phyloP scores from a whole-genome alignment of 768 basidiomycete species.

The Fistulinella prunicolor region DNA sequence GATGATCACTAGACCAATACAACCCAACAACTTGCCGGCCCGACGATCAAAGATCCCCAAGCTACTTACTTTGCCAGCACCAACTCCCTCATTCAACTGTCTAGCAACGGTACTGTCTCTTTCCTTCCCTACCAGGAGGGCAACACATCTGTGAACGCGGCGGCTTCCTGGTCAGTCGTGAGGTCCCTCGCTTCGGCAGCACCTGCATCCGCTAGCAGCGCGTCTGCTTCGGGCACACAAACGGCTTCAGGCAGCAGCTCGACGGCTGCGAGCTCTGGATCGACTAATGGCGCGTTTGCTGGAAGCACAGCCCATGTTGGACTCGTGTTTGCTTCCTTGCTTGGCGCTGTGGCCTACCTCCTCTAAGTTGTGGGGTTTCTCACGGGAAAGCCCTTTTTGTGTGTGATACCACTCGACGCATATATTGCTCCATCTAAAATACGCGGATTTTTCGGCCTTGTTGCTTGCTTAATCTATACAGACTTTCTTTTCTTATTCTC shows the following conservation, averaged over 20 bases:
- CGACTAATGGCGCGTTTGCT: slow-evolving; percentile 12
- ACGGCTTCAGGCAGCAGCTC: slow-evolving; percentile 13
- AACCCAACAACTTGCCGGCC: slow-evolving; percentile 59
- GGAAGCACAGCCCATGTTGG: slow-evolving; percentile 13
- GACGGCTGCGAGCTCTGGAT: slow-evolving; percentile 12
- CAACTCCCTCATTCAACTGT: slow-evolving; percentile 63
- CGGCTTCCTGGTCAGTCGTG: slow-evolving; percentile 49
- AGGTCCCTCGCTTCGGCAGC: slow-evolving; percentile 43
- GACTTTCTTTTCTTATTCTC: too few species aligned
- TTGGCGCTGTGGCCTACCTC: slow-evolving; percentile 18
- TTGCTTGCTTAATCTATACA: slow-evolving; percentile 2
- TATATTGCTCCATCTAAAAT: background rate
- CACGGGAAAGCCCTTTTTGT: background rate
- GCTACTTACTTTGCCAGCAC: slow-evolving; percentile 65
- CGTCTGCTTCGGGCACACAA: slow-evolving; percentile 19
- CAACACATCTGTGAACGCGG: slow-evolving; percentile 41
- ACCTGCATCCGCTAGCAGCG: slow-evolving; percentile 30
- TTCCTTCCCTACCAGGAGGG: slow-evolving; percentile 57
- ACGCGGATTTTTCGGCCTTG: background rate
- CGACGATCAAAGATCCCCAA: slow-evolving; percentile 53
- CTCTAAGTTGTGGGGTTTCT: slow-evolving; percentile 2
- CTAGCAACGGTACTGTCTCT: slow-evolving; percentile 54
- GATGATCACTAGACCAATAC: slow-evolving; percentile 50
- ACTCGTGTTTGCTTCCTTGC: slow-evolving; percentile 8
- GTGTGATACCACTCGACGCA: slow-evolving; percentile 4